Evolutionary conservation across 768 basidiomycete genomes (phyloP), one percentile per base, ranked within the genome.

Genomic region (Boletus patriciae): DNA sequence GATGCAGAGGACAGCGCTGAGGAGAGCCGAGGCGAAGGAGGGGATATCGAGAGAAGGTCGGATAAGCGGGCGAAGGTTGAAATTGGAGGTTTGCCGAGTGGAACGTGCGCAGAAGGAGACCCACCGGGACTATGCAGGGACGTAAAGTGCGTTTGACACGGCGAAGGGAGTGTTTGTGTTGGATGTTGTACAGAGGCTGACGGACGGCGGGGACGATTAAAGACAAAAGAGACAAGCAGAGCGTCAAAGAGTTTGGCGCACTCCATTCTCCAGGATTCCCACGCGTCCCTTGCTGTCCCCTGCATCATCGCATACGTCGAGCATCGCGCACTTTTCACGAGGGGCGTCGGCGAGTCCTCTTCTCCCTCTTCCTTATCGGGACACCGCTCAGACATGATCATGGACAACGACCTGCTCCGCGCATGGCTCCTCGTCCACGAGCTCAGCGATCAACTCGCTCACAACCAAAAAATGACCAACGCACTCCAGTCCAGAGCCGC

Each of bases 341-440:
- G n/a, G n/a, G n/a, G n/a, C n/a, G 21, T 42, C 41, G 29, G 57
- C 37, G 57, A 52, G 58, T 59, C 57, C 47, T 50, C 56, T 45
- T 51, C 42, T 46, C 43, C 33, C 23, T 45, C 36, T 58, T 47
- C 56, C 56, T 58, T 41, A 57, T 57, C 29, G 46, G 56, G 56
- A 51, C 41, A n/a, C n/a, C 29, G 18, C 21, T 25, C 9, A 46
- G 52, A 37, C 41, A 73, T 70, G 72, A 73, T 70, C 69, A 83
- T 88, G 82, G 88, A 90, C 62, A 78, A 70, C 61, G 92, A 92
- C 44, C 80, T 92, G 49, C 67, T 88, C 43, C 80, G 88, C 23
- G 83, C 90, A 47, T 92, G 88, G 87, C 82, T 86, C 57, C 80
- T 94, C 61, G 79, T 94, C 3, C 80, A 84, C 56, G 93, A 94